phyloP scores from a whole-genome alignment of 129 eudicot species.

The Flaveria robusta region DNA sequence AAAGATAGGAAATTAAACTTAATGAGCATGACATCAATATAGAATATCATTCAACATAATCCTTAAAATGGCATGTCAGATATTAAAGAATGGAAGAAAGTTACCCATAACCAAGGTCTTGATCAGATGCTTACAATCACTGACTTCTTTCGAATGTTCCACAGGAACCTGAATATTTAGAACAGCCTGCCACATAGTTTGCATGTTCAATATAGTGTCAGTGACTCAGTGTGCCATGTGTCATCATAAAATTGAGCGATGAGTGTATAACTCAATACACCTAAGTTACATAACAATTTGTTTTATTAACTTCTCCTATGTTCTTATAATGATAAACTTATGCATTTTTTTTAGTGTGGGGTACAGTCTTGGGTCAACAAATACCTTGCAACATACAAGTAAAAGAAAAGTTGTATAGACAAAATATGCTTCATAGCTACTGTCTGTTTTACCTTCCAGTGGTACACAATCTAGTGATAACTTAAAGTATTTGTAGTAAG shows the following conservation, averaged over 20 bases:
- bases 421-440: neutral
- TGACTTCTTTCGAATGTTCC: constrained; percentile 91
- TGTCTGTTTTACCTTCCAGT: neutral
- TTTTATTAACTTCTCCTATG: constrained; percentile 6
- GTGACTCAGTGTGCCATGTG: constrained; percentile 2
- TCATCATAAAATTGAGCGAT: neutral
- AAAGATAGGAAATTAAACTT: neutral
- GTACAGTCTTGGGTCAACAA: constrained; percentile 24
- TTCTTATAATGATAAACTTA: constrained; percentile 11
- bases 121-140: constrained; percentile 91
- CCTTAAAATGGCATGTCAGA: neutral
- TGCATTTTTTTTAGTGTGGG: neutral
- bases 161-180: constrained; percentile 82
- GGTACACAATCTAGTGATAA: neutral
- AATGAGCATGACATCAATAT: neutral
- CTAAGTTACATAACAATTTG: constrained; percentile 5
- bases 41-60: constrained; percentile 3
- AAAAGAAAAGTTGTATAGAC: neutral
- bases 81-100: constrained; percentile 22
- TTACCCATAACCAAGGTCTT: constrained; percentile 97
- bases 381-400: constrained; percentile 8
- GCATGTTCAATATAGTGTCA: constrained; percentile 21
- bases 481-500: constrained; percentile 3
- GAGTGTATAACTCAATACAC: neutral
- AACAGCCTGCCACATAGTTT: constrained; percentile 68